Base-by-base conservation (phyloP, 768 basidiomycete species). In the Mycena floridula region DNA sequence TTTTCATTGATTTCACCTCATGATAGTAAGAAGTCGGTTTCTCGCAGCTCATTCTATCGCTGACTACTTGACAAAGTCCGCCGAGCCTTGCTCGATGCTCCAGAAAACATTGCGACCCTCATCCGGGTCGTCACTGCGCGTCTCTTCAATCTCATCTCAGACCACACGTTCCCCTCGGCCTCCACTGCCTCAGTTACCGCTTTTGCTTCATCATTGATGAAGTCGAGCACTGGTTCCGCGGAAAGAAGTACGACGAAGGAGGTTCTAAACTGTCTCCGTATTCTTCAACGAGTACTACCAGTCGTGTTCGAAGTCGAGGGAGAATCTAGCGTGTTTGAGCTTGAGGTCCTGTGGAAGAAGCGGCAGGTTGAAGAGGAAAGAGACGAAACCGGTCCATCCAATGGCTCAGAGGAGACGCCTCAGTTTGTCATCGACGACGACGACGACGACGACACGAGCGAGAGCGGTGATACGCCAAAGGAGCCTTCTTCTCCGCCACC, bases 341-440 rank as follows among this genome's bases (percentile, higher is more conserved):
- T 78, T 52, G 83, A 89, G 53, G 70, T 93, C 2, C 62, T 98
- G 23, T 98, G 95, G 92, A 88, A 73, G 60, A 79, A 69, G 54
- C 70, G 74, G 43, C 76, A 77, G 47, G 67, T 73, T 7, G 66
- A 67, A 42, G 70, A 69, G 25, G 53, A 59, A 21, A 62, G 57
- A 37, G 53, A 51, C 22, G 51, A 54, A 16, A 52, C n/a, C n/a
- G n/a, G n/a, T n/a, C 35, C 46, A 23, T 36, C 22, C 23, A 23
- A 39, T 9, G 53, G 40, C 4, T 50, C 53, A 23, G 53, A 54
- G 20, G 59, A 65, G 44, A 43, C 48, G 21, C 67, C 79, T 9
- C 91, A 94, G 57, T 95, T 95, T 59, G 87, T 94, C 13, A 92
- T 95, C 27, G 90, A 91, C 50, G 89, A 92, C 52, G 89, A 87